phyloP scores from a whole-genome alignment of 768 basidiomycete genomes.

The Pilatotrama ljubarskyi region DNA sequence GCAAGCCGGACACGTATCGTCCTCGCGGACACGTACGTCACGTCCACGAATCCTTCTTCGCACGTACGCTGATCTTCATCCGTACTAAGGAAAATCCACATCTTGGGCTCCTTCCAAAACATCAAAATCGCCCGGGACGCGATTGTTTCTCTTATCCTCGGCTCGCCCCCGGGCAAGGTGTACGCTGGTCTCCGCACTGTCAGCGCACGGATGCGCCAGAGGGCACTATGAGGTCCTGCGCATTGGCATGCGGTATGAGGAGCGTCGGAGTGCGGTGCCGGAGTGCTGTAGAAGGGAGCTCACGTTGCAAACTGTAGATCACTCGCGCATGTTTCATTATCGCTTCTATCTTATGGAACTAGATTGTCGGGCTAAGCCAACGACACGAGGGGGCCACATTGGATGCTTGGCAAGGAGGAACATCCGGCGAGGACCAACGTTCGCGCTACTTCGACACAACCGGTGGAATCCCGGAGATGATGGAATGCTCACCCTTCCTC shows the following conservation, averaged over 20 bases:
- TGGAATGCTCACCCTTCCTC: too few species aligned
- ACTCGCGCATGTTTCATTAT: conserved; percentile 7
- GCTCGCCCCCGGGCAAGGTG: conserved; percentile 93
- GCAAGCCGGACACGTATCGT: conserved; percentile 96
- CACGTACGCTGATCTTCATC: not conserved
- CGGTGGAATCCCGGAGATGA: not conserved
- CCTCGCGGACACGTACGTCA: conserved; percentile 89
- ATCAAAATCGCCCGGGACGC: conserved; percentile 98
- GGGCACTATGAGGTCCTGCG: conserved; percentile 62
- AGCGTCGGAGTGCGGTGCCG: not conserved
- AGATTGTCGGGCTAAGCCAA: not conserved
- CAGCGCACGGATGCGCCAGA: conserved; percentile 90
- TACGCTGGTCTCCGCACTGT: conserved; percentile 91
- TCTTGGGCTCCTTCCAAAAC: conserved; percentile 97
- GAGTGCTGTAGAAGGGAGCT: not conserved
- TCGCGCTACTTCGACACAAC: not conserved
- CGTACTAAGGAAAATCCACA: conserved; percentile 84
- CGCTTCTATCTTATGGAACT: conserved; percentile 1
- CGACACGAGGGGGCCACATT: not conserved
- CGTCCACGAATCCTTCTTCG: not conserved
- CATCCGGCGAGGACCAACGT: too few species aligned
- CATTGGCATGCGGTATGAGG: too few species aligned
- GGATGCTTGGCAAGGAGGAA: not conserved
- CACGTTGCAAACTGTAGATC: conserved; percentile 2
- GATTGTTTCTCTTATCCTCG: conserved; percentile 91